A percentile compares a stretch with the other conserved stretches of the same genome.
phyloP scores from a whole-genome alignment of 108 stramenopile genomes.

The Thalassiosira profunda region DNA sequence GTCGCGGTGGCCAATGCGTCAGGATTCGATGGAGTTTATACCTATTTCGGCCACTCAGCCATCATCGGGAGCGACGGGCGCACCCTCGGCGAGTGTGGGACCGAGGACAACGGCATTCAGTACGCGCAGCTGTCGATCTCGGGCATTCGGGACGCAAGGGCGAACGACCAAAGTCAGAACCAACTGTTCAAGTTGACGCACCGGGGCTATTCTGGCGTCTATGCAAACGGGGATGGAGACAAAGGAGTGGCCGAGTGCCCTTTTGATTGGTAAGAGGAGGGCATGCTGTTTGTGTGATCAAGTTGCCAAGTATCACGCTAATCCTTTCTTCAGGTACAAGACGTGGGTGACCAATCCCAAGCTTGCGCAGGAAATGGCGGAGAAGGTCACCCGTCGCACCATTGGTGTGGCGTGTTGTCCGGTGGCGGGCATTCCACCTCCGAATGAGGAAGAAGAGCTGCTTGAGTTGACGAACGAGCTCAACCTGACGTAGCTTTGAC shows the following conservation, averaged over 20 bases:
- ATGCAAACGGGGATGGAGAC: conserved; percentile 81
- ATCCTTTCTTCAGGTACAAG: conserved; percentile 74
- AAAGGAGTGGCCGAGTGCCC: conserved; percentile 63
- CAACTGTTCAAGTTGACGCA: conserved; percentile 85
- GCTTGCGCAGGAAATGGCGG: conserved; percentile 70
- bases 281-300: neutral
- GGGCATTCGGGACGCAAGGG: conserved; percentile 72
- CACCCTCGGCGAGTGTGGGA: conserved; percentile 83
- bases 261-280: conserved; percentile 28
- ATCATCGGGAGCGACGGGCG: conserved; percentile 78
- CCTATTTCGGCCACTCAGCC: conserved; percentile 76
- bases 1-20: conserved; percentile 91
- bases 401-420: conserved; percentile 77
- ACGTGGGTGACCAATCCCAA: conserved; percentile 84
- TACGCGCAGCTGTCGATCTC: conserved; percentile 76
- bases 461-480: conserved; percentile 54
- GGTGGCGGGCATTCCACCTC: conserved; percentile 54
- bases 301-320: conserved; percentile 27
- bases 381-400: conserved; percentile 70
- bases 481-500: conserved; percentile 43
- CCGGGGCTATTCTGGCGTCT: conserved; percentile 60
- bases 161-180: conserved; percentile 83
- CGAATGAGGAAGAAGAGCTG: conserved; percentile 35
- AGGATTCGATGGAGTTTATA: conserved; percentile 81
- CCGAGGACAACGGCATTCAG: conserved; percentile 73